Percentiles rank a stretch among this genome's conserved stretches.
Conservation (phyloP, 257 asterid species). For the Nicotiana attenuata region DNA sequence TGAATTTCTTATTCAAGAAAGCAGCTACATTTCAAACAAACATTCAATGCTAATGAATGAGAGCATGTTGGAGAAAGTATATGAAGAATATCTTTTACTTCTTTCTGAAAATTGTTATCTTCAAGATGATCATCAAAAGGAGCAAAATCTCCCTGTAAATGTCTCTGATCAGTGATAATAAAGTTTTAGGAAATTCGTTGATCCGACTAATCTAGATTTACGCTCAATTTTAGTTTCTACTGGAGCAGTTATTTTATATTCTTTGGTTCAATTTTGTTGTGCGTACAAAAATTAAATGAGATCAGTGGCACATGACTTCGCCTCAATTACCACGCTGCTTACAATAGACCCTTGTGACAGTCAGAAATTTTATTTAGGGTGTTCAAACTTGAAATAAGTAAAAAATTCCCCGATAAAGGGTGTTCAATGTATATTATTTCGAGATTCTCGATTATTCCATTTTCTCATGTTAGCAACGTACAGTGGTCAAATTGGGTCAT, state of each 20-base stretch:
- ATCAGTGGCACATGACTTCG: background rate
- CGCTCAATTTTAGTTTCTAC: background rate
- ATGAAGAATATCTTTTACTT: slow-evolving; percentile 58
- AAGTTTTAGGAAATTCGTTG: too few species aligned
- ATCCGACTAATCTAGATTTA: too few species aligned
- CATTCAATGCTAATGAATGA: slow-evolving; percentile 3
- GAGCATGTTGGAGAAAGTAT: slow-evolving; percentile 37
- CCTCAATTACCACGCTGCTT: background rate
- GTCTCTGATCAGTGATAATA: background rate
- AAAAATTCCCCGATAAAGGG: too few species aligned
- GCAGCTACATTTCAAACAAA: background rate
- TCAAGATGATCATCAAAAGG: slow-evolving; percentile 6
- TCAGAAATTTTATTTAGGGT: too few species aligned
- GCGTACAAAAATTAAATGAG: background rate
- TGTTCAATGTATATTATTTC: too few species aligned
- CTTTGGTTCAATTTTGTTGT: too few species aligned
- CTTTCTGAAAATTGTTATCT: slow-evolving; percentile 16
- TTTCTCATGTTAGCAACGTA: too few species aligned
- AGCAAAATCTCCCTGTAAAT: background rate
- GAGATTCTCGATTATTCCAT: too few species aligned
- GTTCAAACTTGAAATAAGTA: too few species aligned
- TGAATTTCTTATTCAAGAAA: background rate
- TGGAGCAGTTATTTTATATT: background rate
- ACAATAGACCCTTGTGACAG: too few species aligned
- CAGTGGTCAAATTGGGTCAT: too few species aligned